phyloP scores from a whole-genome alignment of 306 rosid genomes.

The Bauhinia variegata region DNA sequence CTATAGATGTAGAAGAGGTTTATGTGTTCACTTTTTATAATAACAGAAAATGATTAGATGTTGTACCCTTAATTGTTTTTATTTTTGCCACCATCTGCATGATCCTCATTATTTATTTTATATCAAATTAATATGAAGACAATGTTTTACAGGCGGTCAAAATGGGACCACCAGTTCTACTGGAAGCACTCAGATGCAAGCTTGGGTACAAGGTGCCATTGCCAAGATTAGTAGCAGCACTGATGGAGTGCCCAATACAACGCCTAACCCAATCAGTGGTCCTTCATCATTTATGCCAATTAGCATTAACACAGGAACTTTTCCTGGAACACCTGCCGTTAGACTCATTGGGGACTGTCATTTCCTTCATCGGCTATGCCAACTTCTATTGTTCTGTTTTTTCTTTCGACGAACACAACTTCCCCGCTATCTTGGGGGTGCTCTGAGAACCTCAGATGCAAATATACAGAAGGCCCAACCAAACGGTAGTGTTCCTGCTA shows the following conservation, averaged over 20 bases:
- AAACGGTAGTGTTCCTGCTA: conserved; percentile 65
- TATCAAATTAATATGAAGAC: conserved; percentile 25
- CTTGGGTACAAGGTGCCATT: conserved; percentile 98
- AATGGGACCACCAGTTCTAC: conserved; percentile 71
- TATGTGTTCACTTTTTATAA: conserved; percentile 19
- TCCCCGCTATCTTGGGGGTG: conserved; percentile 69
- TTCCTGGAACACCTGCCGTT: conserved; percentile 99
- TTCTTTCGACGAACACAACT: conserved; percentile 90
- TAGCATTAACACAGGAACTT: conserved; percentile 97
- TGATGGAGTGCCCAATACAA: conserved; percentile 77
- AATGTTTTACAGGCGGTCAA: conserved; percentile 69
- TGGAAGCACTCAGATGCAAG: conserved; percentile 92
- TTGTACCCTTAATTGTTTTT: conserved; percentile 24
- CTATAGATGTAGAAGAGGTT: neutral
- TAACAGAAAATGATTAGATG: conserved; percentile 13
- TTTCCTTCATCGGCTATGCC: conserved; percentile 95
- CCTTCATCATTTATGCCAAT: conserved; percentile 96
- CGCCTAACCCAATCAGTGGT: conserved; percentile 89
- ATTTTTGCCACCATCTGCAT: neutral
- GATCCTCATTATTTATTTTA: conserved; percentile 24
- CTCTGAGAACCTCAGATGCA: conserved; percentile 74
- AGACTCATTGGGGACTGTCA: conserved; percentile 98
- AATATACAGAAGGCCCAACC: conserved; percentile 74
- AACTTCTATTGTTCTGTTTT: conserved; percentile 93
- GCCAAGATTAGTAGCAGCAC: conserved; percentile 88